Conservation (phyloP, 768 basidiomycete genomes). For the Kwoniella pini region DNA sequence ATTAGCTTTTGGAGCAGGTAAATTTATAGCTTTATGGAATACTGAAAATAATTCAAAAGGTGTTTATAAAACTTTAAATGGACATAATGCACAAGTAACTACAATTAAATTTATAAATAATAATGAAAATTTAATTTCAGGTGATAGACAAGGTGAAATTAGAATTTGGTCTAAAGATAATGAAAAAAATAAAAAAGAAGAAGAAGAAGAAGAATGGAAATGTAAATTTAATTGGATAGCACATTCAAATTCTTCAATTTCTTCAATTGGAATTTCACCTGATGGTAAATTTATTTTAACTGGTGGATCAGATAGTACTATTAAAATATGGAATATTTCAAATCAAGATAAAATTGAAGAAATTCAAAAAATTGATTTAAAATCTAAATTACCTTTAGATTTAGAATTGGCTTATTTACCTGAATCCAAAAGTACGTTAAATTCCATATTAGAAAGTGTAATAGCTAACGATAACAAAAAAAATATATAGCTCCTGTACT, state of each 20-base stretch:
- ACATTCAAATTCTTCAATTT: constrained; percentile 67
- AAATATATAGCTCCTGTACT: constrained; percentile 61
- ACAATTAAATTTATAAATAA: constrained; percentile 68
- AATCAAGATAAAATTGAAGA: constrained; percentile 31
- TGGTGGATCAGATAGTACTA: constrained; percentile 76
- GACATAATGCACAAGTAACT: constrained; percentile 73
- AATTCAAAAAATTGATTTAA: constrained; percentile 65
- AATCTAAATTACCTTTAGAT: constrained; percentile 73
- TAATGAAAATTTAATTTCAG: constrained; percentile 61
- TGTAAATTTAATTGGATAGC: constrained; percentile 58
- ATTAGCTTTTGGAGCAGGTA: constrained; percentile 65
- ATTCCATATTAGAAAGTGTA: too few species aligned
- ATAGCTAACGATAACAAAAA: too few species aligned
- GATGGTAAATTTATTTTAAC: constrained; percentile 60
- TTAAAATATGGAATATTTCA: constrained; percentile 71
- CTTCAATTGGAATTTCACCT: constrained; percentile 55
- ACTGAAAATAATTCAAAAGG: constrained; percentile 49
- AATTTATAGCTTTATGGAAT: constrained; percentile 65
- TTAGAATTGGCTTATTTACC: constrained; percentile 69
- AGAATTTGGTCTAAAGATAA: constrained; percentile 62
- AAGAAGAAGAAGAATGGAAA: constrained; percentile 18
- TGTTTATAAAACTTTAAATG: constrained; percentile 70
- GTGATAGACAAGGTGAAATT: constrained; percentile 73
- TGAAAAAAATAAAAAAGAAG: neutral
- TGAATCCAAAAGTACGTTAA: constrained; percentile 62